phyloP scores from a whole-genome alignment of 257 asterid genomes.

The Solanum arcanum region DNA sequence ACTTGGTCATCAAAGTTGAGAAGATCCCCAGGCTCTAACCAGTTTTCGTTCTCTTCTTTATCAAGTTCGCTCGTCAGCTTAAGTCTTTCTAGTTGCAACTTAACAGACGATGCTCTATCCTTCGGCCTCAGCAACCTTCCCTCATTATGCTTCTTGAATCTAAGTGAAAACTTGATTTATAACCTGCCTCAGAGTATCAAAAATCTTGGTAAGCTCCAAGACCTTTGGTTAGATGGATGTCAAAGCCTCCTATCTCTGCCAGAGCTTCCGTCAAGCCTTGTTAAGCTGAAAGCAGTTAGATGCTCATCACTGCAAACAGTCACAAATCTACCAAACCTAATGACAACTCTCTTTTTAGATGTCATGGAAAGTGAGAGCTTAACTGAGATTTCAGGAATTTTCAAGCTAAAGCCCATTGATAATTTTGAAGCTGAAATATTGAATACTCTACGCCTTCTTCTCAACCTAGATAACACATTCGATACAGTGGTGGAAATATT shows the following conservation, averaged over 20 bases:
- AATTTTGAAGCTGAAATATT: neutral
- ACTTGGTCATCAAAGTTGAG: neutral
- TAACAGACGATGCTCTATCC: neutral
- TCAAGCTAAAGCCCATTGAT: neutral
- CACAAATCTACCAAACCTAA: conserved; percentile 7
- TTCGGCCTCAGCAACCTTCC: neutral
- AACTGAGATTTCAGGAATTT: conserved; percentile 2
- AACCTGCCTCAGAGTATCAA: neutral
- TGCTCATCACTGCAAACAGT: conserved; percentile 3
- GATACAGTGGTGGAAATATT: neutral
- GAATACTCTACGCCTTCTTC: neutral
- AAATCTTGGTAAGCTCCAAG: neutral
- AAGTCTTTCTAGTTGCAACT: conserved; percentile 5
- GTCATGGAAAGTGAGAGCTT: neutral
- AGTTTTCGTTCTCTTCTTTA: neutral
- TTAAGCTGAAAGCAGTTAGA: neutral
- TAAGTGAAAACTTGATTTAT: conserved; percentile 1
- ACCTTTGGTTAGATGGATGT: conserved; percentile 3
- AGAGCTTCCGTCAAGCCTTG: conserved; percentile 1
- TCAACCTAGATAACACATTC: neutral
- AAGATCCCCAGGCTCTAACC: neutral
- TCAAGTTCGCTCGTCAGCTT: conserved; percentile 1
- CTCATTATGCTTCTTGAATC: neutral
- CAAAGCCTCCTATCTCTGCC: conserved; percentile 1
- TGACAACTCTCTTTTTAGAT: neutral